A percentile compares a stretch with the other conserved stretches of the same genome.
phyloP scores from a whole-genome alignment of 1,139 yeast genomes.

The Pichia sp. region DNA sequence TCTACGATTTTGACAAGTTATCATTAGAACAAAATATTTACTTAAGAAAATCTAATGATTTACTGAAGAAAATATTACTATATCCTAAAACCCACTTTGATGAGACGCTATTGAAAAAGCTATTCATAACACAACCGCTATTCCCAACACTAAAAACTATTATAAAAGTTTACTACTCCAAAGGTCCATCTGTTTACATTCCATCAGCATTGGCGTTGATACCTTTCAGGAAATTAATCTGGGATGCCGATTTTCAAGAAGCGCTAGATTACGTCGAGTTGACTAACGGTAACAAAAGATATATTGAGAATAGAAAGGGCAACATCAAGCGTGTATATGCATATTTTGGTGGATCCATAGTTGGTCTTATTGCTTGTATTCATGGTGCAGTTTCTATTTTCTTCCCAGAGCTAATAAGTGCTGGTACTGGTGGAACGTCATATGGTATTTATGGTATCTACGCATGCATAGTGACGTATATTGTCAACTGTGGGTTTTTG shows the following conservation, averaged over 20 bases:
- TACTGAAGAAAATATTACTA: slow-evolving; percentile 13
- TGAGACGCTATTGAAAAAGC: slow-evolving; percentile 9
- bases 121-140: slow-evolving; percentile 18
- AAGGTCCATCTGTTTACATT: slow-evolving; percentile 36
- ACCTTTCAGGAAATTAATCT: slow-evolving; percentile 57
- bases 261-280: slow-evolving; percentile 57
- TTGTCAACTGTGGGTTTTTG: slow-evolving; percentile 57
- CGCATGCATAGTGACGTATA: slow-evolving; percentile 59
- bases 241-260: slow-evolving; percentile 52
- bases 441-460: slow-evolving; percentile 47
- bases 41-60: slow-evolving; percentile 22
- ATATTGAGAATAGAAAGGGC: slow-evolving; percentile 34
- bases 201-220: slow-evolving; percentile 49
- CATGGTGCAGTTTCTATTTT: slow-evolving; percentile 37
- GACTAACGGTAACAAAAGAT: slow-evolving; percentile 57
- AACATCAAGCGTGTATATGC: slow-evolving; percentile 26
- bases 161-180: slow-evolving; percentile 31
- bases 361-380: slow-evolving; percentile 31
- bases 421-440: slow-evolving; percentile 29
- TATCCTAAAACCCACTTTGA: slow-evolving; percentile 13
- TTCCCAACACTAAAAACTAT: slow-evolving; percentile 22
- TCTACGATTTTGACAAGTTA: slow-evolving; percentile 22
- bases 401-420: slow-evolving; percentile 29
- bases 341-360: slow-evolving; percentile 35
- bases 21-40: slow-evolving; percentile 20